Conservation (phyloP, 768 basidiomycete species). For the Podaxis sp. region DNA sequence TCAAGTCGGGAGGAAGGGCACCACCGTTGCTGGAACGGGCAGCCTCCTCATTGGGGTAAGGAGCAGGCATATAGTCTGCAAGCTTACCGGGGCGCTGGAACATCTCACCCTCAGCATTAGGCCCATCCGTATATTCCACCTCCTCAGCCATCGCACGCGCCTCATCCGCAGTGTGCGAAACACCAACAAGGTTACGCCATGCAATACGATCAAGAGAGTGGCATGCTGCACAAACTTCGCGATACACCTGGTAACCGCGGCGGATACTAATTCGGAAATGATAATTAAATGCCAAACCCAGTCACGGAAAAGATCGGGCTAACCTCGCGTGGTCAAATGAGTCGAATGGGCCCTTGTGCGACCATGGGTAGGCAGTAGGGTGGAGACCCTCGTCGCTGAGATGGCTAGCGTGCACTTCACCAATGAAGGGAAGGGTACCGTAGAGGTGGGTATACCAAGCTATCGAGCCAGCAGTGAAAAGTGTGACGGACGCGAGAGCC, state of each 20-base stretch:
- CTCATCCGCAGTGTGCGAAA: slow-evolving; percentile 94
- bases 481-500: slow-evolving; percentile 71
- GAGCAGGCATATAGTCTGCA: slow-evolving; percentile 91
- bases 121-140: slow-evolving; percentile 95
- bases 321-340: slow-evolving; percentile 97
- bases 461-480: slow-evolving; percentile 82
- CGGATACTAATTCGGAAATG: slow-evolving; percentile 64
- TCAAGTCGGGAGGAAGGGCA: slow-evolving; percentile 95
- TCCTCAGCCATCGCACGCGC: slow-evolving; percentile 91
- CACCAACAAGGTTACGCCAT: slow-evolving; percentile 98
- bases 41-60: slow-evolving; percentile 98
- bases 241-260: slow-evolving; percentile 95
- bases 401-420: slow-evolving; percentile 90
- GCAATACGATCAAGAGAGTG: slow-evolving; percentile 99
- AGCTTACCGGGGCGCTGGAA: slow-evolving; percentile 98
- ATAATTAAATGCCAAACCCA: slow-evolving; percentile 14
- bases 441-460: slow-evolving; percentile 97
- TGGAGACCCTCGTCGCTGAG: slow-evolving; percentile 95
- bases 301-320: slow-evolving; percentile 27
- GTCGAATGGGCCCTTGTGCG: slow-evolving; percentile 84
- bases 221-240: slow-evolving; percentile 98
- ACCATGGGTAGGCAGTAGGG: slow-evolving; percentile 83
- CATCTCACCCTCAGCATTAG: slow-evolving; percentile 94
- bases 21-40: slow-evolving; percentile 92
- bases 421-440: slow-evolving; percentile 84